Evolutionary conservation across 805 yeast genomes (phyloP), one percentile per base, ranked within the genome.

Genomic region (Saccharomyces kudriavzevii): DNA sequence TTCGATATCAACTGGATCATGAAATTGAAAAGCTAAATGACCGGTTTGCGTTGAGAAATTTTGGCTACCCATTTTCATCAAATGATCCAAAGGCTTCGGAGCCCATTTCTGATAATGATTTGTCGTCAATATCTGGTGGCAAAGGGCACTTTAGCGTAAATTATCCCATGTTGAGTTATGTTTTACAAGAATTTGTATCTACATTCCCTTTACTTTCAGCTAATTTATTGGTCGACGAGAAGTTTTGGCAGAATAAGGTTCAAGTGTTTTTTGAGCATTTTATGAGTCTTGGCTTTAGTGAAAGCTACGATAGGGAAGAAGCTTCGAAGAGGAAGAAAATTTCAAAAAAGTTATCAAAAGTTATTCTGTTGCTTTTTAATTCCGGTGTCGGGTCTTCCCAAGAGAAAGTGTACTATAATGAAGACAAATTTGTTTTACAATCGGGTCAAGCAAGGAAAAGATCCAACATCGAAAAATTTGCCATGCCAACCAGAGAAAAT

Each of bases 261-360:
- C 97, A 91, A 69, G 83, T 84, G 26, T 89, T 91, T 63, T 80
- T 85, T 63, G 96, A 90, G 64, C 79, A 84, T 52, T 84, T 94
- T 71, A 85, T 87, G 68, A 71, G 77, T 22, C 82, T 88, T 66
- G 80, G 82, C 46, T 81, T 92, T 49, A 83, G 90, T 57, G 79
- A 83, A 54, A 79, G 91, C 26, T 80, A 80, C 45, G 96, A 89
- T 60, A 74, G 97, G 30, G 85, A 83, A 14, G 89, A 86, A 56
- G 72, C 80, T n/a, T 81, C 89, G 2, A 85, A 94, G 62, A 75
- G 89, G 29, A 78, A 80, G 60, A 80, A 86, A 58, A 69, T 84
- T 48, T 82, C 82, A 24, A 70, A 72, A 54, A 86, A 85, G 60
- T 54, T 89, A n/a, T 75, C 81, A 48, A 78, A 84, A 45, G 72